Base-by-base conservation (phyloP, 768 basidiomycete species). In the Serendipita indica region DNA sequence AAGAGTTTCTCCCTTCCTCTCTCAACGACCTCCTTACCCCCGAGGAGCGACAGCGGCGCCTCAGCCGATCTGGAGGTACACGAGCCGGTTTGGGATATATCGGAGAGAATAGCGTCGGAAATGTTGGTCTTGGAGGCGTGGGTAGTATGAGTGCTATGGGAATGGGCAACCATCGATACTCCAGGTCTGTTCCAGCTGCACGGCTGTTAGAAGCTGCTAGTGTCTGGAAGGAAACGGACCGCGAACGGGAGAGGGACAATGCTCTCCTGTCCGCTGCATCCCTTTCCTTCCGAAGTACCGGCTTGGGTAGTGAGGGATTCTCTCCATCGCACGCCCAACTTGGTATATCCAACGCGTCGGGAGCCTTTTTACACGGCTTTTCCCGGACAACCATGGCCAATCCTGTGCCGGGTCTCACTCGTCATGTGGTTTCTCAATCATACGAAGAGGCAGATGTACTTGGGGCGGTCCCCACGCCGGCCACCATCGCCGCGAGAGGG, bases 1-100 rank as follows among this genome's bases (percentile, higher is more conserved):
- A 91, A 66, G 92, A 91, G 59, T 87, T 97, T 68, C 68, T 98
- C 30, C 94, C 94, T 0, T 83, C 86, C 58, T 88, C 84, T 3
- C 72, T 98, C 46, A 89, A 82, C 27, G 93, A 97, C 61, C 75
- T 98, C 4, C 73, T 98, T 46, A 94, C 92, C 0, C 88, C 89
- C 0, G 85, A 84, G 64, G 94, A 97, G 71, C 77, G 84, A 62
- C 84, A 79, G 32, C 75, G 93, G 32, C 74, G 91, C 41, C 83
- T 89, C 78, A 86, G 84, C 30, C 77, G 89, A 54, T 82, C 81
- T n/a, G 80, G 61, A 4, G 62, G 61, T 3, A 34, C 60, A 35
- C 56, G 61, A 37, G 58, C 52, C 1, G 18, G 33, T 4, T 27
- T 54, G n/a, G 62, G 58, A 25, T 41, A 33, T 2, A 25, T 60